These are phyloP conservation scores for Phoma sp. DNA, from an alignment of 2,329 filamentous ascomycete species.

Conservation along the genomic window DNA sequence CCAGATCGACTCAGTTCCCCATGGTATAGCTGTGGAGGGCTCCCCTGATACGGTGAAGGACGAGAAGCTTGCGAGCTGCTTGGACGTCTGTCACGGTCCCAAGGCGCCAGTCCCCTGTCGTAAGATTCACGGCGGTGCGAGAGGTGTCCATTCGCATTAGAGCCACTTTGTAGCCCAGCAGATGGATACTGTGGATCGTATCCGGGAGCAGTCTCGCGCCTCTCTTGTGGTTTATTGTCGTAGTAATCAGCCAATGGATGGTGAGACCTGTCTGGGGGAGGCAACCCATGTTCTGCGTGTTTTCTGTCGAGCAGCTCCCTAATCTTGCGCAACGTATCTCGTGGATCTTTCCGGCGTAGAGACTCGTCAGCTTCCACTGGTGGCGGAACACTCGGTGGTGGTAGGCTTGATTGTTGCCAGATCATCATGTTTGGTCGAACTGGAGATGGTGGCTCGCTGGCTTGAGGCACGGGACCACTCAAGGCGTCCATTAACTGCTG, in stretches of 20 bases:
- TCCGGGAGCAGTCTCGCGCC: conserved; percentile 22
- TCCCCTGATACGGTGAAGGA: conserved; percentile 33
- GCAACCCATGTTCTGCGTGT: conserved; percentile 28
- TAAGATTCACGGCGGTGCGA: conserved; percentile 33
- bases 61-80: conserved; percentile 38
- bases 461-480: conserved; percentile 17
- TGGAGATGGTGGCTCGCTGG: conserved; percentile 30
- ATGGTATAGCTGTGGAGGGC: conserved; percentile 33
- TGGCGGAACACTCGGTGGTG: conserved; percentile 19
- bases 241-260: conserved; percentile 14
- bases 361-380: conserved; percentile 31
- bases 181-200: conserved; percentile 37
- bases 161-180: conserved; percentile 28
- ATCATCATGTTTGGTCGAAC: conserved; percentile 22
- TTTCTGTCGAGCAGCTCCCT: conserved; percentile 37
- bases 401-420: conserved; percentile 23
- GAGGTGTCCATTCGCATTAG: conserved; percentile 24
- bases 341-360: conserved; percentile 32
- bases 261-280: conserved; percentile 26
- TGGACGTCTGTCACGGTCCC: conserved; percentile 36
- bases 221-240: conserved; percentile 20
- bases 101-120: conserved; percentile 32
- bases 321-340: conserved; percentile 34
- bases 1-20: conserved; percentile 29
- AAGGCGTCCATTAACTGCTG: conserved; percentile 31